Conservation (phyloP, 192 early-diverging fungal species). For the Diversispora epigaea region DNA sequence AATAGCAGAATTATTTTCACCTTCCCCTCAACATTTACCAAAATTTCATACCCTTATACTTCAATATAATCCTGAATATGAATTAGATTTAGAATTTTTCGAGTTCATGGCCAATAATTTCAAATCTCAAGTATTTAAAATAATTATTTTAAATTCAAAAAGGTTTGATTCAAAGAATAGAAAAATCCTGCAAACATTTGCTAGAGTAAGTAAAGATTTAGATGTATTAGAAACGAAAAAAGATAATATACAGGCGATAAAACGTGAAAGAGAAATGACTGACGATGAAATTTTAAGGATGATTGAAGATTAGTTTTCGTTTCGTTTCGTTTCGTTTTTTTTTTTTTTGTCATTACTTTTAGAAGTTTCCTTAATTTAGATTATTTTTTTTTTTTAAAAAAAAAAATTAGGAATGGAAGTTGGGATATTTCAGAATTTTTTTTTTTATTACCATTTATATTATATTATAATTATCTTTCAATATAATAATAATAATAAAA, state of each 20-base stretch:
- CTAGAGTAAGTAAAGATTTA: neutral
- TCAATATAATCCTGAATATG: neutral
- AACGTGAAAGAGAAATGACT: neutral
- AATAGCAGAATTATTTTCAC: constrained; percentile 20
- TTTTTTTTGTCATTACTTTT: too few species aligned
- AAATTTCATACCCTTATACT: neutral
- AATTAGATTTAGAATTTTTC: constrained; percentile 3
- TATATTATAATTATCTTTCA: too few species aligned
- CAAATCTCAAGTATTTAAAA: neutral
- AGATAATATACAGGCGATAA: neutral
- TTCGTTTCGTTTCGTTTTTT: too few species aligned
- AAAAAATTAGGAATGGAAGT: too few species aligned
- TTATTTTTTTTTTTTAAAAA: too few species aligned
- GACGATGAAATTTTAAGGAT: neutral
- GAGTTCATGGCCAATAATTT: neutral
- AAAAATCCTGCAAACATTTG: neutral
- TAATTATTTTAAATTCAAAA: neutral
- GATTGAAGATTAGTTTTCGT: too few species aligned
- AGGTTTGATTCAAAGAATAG: neutral
- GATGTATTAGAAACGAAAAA: neutral
- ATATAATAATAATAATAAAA: too few species aligned
- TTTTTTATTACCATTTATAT: too few species aligned
- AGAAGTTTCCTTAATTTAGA: too few species aligned
- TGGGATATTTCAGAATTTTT: too few species aligned
- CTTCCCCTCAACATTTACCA: neutral